Base-by-base conservation (phyloP, 2,329 filamentous ascomycete species). In the Thielaviopsis punctulata region DNA sequence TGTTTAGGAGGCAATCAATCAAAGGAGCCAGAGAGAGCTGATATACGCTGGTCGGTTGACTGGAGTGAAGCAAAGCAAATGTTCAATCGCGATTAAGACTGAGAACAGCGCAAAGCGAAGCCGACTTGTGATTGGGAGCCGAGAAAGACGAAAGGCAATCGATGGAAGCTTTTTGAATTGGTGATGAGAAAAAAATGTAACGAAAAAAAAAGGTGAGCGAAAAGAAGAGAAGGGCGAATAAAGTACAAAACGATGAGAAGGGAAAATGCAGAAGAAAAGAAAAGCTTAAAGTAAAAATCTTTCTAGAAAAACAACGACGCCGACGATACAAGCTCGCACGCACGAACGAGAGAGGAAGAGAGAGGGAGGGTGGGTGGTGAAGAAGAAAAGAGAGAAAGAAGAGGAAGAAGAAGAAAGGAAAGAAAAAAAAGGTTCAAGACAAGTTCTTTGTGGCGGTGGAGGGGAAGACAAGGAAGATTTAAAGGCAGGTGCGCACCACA, bases 361-460 rank as follows among this genome's bases (percentile, higher is more conserved):
- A 58, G 62, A 60, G 60, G 60, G 59, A 60, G 60, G 60, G 59
- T n/a, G 60, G 57, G 59, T 61, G 59, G 58, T 60, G 59, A 56
- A 59, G 59, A 60, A 60, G 53, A 57, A 60, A 61, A 58, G 59
- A 60, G 57, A 58, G 56, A 52, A 61, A 63, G 60, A 61, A 60
- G 58, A 63, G 60, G 57, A 61, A 54, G 59, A 51, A 60, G 63
- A 58, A 57, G 59, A 58, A 58, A 58, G 57, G 53, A 57, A 57
- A 59, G 58, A 57, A 59, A 61, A 58, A 57, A 60, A 61, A 45
- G 45, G 30, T 45, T 39, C 18, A 43, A 27, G 50, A 48, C 36
- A 24, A 27, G 46, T 48, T 48, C 41, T 47, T 52, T 43, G 60
- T 60, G 60, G 61, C 62, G 58, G 57, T 60, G 60, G 60, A 59